A percentile compares a stretch with the other conserved stretches of the same genome.
Conservation (phyloP, 768 basidiomycete genomes). For the Mycena latifolia region DNA sequence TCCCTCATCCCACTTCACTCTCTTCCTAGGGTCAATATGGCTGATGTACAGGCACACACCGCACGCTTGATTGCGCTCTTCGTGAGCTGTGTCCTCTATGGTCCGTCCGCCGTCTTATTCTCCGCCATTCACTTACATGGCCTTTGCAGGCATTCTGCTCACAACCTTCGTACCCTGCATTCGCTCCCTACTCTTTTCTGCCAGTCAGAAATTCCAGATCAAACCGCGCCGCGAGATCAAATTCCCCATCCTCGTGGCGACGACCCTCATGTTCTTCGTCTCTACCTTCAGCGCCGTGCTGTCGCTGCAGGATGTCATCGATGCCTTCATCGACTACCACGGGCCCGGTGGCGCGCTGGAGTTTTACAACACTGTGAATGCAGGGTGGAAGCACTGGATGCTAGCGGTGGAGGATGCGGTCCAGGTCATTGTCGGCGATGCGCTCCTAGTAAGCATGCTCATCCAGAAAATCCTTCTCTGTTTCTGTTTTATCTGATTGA, state of each 20-base stretch:
- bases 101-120: neutral
- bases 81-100: conserved; percentile 26
- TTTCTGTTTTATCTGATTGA: neutral
- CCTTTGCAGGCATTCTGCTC: conserved; percentile 21
- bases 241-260: conserved; percentile 17
- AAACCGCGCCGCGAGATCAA: conserved; percentile 23
- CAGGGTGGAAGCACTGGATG: conserved; percentile 26
- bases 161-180: conserved; percentile 26
- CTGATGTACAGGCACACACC: conserved; percentile 21
- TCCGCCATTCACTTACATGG: neutral
- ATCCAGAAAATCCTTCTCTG: too few relatives aligned
- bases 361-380: neutral
- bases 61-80: conserved; percentile 23
- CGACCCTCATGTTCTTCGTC: conserved; percentile 14
- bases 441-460: conserved; percentile 19
- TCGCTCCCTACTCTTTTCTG: conserved; percentile 26
- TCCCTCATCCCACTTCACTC: too few relatives aligned
- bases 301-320: conserved; percentile 19
- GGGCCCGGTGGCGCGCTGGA: conserved; percentile 18
- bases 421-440: conserved; percentile 23
- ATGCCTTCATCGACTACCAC: conserved; percentile 17
- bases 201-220: conserved; percentile 11
- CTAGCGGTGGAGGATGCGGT: conserved; percentile 11
- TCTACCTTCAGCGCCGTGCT: conserved; percentile 21
- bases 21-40: neutral